These are phyloP conservation scores for Neostapfia colusana DNA, from an alignment of 176 grass and related monocot genomes.

Conservation along the genomic window DNA sequence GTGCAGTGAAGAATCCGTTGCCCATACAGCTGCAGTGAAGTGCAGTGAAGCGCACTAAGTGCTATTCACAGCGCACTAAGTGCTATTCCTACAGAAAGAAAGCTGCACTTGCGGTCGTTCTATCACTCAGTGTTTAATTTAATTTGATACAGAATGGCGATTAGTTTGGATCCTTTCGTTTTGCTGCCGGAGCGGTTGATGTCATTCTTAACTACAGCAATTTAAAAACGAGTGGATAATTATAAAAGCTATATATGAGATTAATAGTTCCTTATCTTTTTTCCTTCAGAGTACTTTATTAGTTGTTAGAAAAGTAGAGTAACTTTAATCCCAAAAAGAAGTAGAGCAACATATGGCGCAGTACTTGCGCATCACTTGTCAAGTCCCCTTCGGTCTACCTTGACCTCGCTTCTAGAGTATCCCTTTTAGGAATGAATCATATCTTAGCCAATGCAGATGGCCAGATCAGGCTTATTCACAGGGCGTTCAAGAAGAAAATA, in stretches of 20 bases:
- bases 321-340: neutral
- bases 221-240: too few relatives aligned
- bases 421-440: constrained; percentile 23
- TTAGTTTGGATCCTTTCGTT: constrained; percentile 28
- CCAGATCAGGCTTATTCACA: too few relatives aligned
- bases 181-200: constrained; percentile 31
- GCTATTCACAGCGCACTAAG: too few relatives aligned
- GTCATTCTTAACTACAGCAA: constrained; percentile 4
- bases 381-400: neutral
- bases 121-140: neutral
- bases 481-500: too few relatives aligned
- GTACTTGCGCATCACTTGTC: constrained; percentile 32
- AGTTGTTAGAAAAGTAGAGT: neutral
- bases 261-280: too few relatives aligned
- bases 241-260: too few relatives aligned
- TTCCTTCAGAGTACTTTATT: neutral
- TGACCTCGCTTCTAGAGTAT: constrained; percentile 34
- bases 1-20: too few relatives aligned
- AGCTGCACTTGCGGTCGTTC: constrained; percentile 18
- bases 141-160: neutral
- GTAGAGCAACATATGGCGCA: too few relatives aligned
- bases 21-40: too few relatives aligned
- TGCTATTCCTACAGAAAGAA: too few relatives aligned
- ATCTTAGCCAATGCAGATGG: too few relatives aligned
- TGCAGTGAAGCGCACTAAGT: too few relatives aligned